phyloP scores from a whole-genome alignment of 1,139 yeast genomes.

The Wickerhamomyces sp. region DNA sequence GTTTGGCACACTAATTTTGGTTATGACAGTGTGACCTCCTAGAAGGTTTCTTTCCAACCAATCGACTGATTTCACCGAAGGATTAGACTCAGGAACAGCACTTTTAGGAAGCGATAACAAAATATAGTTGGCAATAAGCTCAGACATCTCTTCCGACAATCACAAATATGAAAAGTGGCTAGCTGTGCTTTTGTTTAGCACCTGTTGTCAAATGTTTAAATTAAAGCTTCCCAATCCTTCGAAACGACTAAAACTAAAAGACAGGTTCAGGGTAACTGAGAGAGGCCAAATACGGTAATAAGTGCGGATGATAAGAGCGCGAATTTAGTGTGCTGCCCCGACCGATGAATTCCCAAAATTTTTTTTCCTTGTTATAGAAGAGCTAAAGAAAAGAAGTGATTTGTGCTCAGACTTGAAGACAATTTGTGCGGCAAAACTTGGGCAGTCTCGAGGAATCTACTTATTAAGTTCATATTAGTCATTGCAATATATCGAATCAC shows the following conservation, averaged over 20 bases:
- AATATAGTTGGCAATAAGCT: conserved; percentile 22
- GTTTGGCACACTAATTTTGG: conserved; percentile 62
- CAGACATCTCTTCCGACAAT: conserved; percentile 12
- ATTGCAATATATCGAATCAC: background rate
- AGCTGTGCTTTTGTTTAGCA: background rate
- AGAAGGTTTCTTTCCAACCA: conserved; percentile 33
- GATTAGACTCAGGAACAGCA: conserved; percentile 43
- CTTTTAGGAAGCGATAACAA: conserved; percentile 44
- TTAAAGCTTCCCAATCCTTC: background rate
- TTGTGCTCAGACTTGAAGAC: background rate
- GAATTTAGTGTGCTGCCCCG: background rate
- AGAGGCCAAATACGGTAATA: background rate
- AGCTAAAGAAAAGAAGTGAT: background rate
- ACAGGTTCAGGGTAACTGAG: background rate
- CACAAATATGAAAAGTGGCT: background rate
- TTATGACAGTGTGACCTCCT: conserved; percentile 31
- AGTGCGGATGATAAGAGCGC: background rate
- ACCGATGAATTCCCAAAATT: conserved; percentile 8
- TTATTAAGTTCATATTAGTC: background rate
- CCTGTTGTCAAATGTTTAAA: background rate
- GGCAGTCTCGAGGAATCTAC: background rate
- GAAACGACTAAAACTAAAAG: background rate
- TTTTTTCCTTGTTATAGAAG: conserved; percentile 2
- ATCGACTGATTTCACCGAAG: conserved; percentile 32
- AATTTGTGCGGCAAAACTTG: background rate